Evolutionary conservation across 371 early-diverging fungal species (phyloP).

Genomic region (Capillidium heterosporum): DNA sequence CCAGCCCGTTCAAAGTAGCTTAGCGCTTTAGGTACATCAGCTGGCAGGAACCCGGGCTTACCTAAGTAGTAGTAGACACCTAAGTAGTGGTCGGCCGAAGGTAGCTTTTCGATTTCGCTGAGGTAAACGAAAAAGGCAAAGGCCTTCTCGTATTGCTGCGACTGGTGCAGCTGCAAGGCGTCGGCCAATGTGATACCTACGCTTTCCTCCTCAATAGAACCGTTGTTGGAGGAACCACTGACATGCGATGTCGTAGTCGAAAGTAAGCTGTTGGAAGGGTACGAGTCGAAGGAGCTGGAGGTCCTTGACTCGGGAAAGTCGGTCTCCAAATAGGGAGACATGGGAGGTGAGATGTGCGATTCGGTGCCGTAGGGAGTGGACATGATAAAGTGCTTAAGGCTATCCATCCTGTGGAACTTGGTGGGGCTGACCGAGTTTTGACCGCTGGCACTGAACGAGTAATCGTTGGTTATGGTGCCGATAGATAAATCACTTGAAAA

Average conservation of each 20-base stretch:
- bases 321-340: neutral
- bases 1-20: neutral
- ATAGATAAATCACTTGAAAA: too few species aligned
- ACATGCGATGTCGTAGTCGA: neutral
- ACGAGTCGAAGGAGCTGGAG: neutral
- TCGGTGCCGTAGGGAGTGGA: neutral
- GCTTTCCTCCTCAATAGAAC: too few species aligned
- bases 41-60: neutral
- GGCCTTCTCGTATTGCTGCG: neutral
- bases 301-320: neutral
- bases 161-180: neutral
- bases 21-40: neutral
- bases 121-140: neutral
- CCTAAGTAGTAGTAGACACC: slow-evolving; percentile 3
- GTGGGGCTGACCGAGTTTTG: neutral
- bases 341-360: neutral
- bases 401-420: neutral
- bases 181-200: neutral
- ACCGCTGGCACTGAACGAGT: neutral
- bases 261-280: neutral
- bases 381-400: neutral
- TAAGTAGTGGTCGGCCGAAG: neutral
- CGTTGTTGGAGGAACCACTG: too few species aligned
- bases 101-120: neutral
- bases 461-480: neutral